Base-by-base conservation (phyloP, 1,139 yeast species). In the Suhomyces taliae region DNA sequence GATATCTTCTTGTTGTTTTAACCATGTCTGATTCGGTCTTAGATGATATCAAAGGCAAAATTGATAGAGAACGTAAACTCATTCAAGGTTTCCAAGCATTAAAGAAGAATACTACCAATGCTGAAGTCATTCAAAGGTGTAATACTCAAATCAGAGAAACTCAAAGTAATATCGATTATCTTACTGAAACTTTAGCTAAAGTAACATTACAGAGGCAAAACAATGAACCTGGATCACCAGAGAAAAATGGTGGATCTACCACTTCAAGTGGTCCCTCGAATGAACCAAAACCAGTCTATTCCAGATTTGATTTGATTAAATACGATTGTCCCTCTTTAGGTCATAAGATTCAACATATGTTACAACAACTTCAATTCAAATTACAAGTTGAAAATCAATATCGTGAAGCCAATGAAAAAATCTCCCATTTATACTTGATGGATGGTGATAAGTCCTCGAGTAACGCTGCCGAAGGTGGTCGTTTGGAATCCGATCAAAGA, bases 281-380 rank as follows among this genome's bases (percentile, higher is more conserved):
- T 41, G 43, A 34, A 1, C 40, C 46, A 10, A 34, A 39, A 15
- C 83, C 84, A 1, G 59, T 72, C 11, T 82, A 79, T 59, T 81
- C 91, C 0, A 74, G 89, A 34, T 71, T 91, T 57, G 99, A 93
- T 64, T 73, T 93, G 51, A 79, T 90, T 64, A 90, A 90, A 59
- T 90, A 90, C 62, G 97, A 93, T 59, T 89, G 97, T 57, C 97
- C 97, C 0, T 88, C 96, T 1, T 72, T 93, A 57, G 97, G 97
- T n/a, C 97, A 93, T 59, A 82, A 95, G 54, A 93, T 93, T 59
- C 97, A 90, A 66, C 85, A 88, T 59, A 91, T 93, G 98, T 77
- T 93, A 48, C 97, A 90, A 67, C 96, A 90, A 65, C 75, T 93
- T 47, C 97, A 90, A 62, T 90, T 91, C 67, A 93, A 93, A 66